A percentile compares a stretch with the other conserved stretches of the same genome.
phyloP scores from a whole-genome alignment of 2,329 filamentous ascomycete species.

The Aspergillus hortae region DNA sequence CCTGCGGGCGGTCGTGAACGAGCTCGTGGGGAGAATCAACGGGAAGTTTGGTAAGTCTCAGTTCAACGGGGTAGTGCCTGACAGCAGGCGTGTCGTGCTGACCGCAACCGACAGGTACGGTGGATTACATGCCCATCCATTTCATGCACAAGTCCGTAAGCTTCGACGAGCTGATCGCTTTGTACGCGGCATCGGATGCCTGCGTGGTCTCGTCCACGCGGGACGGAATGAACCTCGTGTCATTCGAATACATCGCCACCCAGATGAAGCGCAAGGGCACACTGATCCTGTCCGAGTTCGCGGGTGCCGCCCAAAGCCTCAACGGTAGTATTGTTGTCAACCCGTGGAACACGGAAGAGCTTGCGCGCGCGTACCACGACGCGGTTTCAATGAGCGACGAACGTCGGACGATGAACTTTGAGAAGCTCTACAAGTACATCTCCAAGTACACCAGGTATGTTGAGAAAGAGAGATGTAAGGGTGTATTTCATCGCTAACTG shows the following conservation, averaged over 20 bases:
- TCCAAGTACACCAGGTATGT: conserved; percentile 81
- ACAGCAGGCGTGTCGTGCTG: conserved; percentile 5
- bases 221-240: conserved; percentile 95
- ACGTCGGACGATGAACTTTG: conserved; percentile 76
- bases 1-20: conserved; percentile 85
- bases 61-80: background rate
- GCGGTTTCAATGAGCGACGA: conserved; percentile 92
- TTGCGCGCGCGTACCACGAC: conserved; percentile 87
- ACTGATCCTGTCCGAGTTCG: conserved; percentile 91
- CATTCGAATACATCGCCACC: conserved; percentile 92
- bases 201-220: conserved; percentile 86
- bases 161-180: conserved; percentile 86
- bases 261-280: conserved; percentile 83
- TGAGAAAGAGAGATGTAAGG: background rate
- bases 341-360: conserved; percentile 93
- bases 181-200: conserved; percentile 85
- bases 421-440: conserved; percentile 86
- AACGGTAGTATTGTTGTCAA: conserved; percentile 91
- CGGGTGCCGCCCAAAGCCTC: conserved; percentile 84
- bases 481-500: background rate
- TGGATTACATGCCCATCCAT: conserved; percentile 97
- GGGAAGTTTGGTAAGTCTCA: conserved; percentile 68
- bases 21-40: conserved; percentile 91
- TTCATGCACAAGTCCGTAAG: conserved; percentile 92
- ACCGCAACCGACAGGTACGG: conserved; percentile 55